These are phyloP conservation scores for Blastomyces parvus DNA, from an alignment of 2,329 filamentous ascomycete species.

Conservation along the genomic window DNA sequence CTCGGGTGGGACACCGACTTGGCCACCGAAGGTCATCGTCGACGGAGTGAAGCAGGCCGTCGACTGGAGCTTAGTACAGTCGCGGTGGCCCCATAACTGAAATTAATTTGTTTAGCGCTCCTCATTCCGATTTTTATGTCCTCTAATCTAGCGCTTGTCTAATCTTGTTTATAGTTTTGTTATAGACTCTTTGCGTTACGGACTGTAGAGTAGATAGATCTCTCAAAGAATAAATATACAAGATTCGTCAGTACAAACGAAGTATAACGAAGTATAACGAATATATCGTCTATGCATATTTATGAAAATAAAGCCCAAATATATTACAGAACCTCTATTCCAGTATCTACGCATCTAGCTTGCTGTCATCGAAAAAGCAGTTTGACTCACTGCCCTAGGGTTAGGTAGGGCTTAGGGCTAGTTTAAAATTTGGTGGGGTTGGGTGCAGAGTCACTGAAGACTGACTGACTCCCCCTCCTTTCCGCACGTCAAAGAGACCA, in stretches of 20 bases:
- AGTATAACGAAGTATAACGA: neutral
- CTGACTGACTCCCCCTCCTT: neutral
- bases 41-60: slow-evolving; percentile 70
- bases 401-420: slow-evolving; percentile 11
- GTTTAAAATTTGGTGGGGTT: slow-evolving; percentile 7
- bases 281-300: neutral
- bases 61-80: slow-evolving; percentile 58
- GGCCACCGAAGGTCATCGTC: slow-evolving; percentile 55
- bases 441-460: too few relatives aligned
- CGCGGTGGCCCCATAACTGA: slow-evolving; percentile 28
- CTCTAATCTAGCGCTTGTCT: slow-evolving; percentile 1
- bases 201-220: neutral
- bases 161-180: neutral
- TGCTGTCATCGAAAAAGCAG: neutral
- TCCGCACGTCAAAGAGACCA: neutral
- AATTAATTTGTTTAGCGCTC: neutral
- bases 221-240: neutral
- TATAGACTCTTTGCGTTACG: neutral
- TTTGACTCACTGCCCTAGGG: neutral
- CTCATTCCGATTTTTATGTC: neutral
- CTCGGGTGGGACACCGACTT: slow-evolving; percentile 46
- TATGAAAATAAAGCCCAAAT: neutral
- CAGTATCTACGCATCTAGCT: neutral
- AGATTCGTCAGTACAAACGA: neutral
- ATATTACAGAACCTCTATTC: neutral